Percentiles rank a stretch among this genome's conserved stretches.
Evolutionary conservation across 116 monocot genomes (phyloP).

Genomic region (Phalaenopsis hybrid): DNA sequence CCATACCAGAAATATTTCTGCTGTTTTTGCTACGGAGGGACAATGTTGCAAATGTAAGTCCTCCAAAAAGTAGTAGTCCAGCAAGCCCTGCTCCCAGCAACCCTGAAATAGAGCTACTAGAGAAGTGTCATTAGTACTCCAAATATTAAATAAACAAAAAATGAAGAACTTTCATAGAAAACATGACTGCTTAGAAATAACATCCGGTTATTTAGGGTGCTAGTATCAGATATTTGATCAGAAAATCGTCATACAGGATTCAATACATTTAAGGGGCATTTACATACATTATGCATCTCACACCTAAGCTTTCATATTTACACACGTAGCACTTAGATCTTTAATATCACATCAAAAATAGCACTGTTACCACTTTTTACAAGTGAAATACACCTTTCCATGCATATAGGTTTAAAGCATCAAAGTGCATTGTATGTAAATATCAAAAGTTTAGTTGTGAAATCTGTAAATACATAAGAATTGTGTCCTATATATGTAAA

Average conservation of each 20-base stretch:
- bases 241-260: background rate
- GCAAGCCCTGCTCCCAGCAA: conserved; percentile 77
- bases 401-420: too few species aligned
- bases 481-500: too few species aligned
- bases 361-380: too few species aligned
- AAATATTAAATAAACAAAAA: conserved; percentile 19
- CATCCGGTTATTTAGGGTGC: background rate
- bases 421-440: too few species aligned
- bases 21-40: conserved; percentile 29
- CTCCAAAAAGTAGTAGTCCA: conserved; percentile 58
- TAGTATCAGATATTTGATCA: background rate
- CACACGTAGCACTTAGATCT: too few species aligned
- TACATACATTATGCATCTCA: too few species aligned
- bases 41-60: conserved; percentile 60
- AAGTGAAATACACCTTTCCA: too few species aligned
- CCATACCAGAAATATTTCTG: conserved; percentile 23
- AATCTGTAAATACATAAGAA: too few species aligned
- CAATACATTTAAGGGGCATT: background rate
- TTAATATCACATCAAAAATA: too few species aligned
- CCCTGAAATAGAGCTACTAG: conserved; percentile 76
- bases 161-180: background rate
- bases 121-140: conserved; percentile 49
- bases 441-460: too few species aligned
- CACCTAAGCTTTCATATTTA: too few species aligned
- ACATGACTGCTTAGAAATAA: background rate